Evolutionary conservation across 495 filamentous ascomycete species (phyloP), one percentile per base, ranked within the genome.

Genomic region (Penicillium canariense): DNA sequence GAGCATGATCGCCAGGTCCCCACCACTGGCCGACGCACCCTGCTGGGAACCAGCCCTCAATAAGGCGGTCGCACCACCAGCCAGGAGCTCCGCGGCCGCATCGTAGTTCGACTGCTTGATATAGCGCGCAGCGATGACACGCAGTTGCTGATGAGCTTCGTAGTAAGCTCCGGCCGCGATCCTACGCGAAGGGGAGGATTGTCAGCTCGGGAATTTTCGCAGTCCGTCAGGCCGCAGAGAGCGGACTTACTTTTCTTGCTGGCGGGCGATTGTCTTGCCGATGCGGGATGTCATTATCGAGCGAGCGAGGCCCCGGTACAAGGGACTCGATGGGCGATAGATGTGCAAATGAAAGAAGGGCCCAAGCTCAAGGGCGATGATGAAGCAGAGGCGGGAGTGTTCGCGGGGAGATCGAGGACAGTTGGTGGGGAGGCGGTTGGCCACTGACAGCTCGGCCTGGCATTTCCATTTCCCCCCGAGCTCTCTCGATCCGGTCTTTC

Each of bases 81-180:
- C 87, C 50, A 99, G 77, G 58, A 97, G 86, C 54, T 96, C 88
- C 66, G 91, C 84, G 15, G 94, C 95, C 4, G 90, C 84, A 66
- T 79, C 70, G 76, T 86, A 96, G 81, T 94, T 91, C 35, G 78
- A 73, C 23, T 85, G 77, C 71, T 97, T 97, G 61, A 89, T 81
- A 69, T 99, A 96, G 26, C 94, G 90, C 43, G 88, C 87, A 30
- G 91, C 89, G 59, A 97, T 90, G 27, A 96, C 90, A 31, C 94
- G 89, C 52, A 96, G 86, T 76, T 98, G 95, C 70, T 98, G 94
- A 70, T 96, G 91, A 48, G 94, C 94, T 81, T 98, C 94, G 75
- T 98, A 98, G 77, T 84, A 96, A 62, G 90, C 83, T 55, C 94
- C 95, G 72, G 94, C 91, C 56, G 85, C 80, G 70, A 96, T 97